A percentile compares a stretch with the other conserved stretches of the same genome.
Conservation (phyloP, 306 rosid genomes). For the Trifolium dubium region DNA sequence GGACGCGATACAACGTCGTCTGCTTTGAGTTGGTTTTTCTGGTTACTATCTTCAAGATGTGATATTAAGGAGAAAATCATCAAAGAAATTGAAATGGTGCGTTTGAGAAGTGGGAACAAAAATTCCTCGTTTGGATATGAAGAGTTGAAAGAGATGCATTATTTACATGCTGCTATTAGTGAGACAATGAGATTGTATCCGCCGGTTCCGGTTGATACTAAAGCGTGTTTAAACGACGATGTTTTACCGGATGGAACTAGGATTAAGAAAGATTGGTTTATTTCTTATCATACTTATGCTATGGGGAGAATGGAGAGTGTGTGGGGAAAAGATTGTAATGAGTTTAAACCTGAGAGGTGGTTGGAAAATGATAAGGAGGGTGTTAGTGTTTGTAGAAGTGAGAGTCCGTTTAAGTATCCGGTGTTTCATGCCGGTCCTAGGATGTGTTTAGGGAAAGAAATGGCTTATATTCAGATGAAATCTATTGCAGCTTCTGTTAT, state of each 20-base stretch:
- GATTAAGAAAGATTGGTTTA: slow-evolving; percentile 1
- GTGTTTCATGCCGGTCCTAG: slow-evolving; percentile 24
- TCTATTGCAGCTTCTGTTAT: slow-evolving; percentile 9
- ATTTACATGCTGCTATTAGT: not conserved
- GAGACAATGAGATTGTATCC: slow-evolving; percentile 2
- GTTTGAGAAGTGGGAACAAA: not conserved
- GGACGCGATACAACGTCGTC: slow-evolving; percentile 12
- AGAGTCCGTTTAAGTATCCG: slow-evolving; percentile 7
- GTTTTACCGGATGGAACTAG: slow-evolving; percentile 2
- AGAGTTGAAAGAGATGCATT: slow-evolving; percentile 2
- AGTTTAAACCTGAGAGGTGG: not conserved
- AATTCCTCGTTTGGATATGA: not conserved
- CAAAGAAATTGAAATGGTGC: not conserved
- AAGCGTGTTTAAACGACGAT: not conserved
- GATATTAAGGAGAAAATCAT: not conserved
- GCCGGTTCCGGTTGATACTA: not conserved
- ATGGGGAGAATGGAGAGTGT: slow-evolving; percentile 14
- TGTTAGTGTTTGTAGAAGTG: not conserved
- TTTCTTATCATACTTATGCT: slow-evolving; percentile 8
- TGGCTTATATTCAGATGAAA: slow-evolving; percentile 19
- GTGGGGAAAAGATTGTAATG: slow-evolving; percentile 3
- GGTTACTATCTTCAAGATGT: not conserved
- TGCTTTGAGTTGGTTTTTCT: slow-evolving; percentile 13
- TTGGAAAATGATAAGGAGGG: not conserved
- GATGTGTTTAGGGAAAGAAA: slow-evolving; percentile 9